Evolutionary conservation across 1,284 basidiomycete genomes (phyloP), one percentile per base, ranked within the genome.

Genomic region (Tylopilus orsonianus): DNA sequence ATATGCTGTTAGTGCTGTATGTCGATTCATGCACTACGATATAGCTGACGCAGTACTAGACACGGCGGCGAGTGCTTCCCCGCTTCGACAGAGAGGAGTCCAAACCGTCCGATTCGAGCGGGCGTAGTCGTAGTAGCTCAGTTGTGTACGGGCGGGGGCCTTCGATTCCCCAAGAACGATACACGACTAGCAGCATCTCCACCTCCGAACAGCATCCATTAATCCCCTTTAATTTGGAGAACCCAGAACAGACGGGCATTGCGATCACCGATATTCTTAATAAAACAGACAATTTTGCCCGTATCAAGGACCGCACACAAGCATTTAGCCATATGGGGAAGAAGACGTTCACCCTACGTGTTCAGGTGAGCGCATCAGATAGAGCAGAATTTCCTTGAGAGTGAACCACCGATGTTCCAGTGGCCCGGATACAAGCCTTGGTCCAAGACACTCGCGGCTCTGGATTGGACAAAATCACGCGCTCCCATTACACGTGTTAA

Each of bases 401-500:
- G 14, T 23, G 33, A 16, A 29, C 23, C 9, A 10, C 9, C 5
- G 32, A 16, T 14, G 9, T 29, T 33, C 37, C 32, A 67, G 65
- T 70, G 68, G 67, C 68, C 66, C 5, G 65, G 65, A 5, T 67
- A 67, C 30, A 42, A 22, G 36, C 23, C 51, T 6, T 69, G 55
- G 56, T 46, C 49, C 23, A 62, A 65, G 46, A 66, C 69, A 1
- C 52, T 70, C 22, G 53, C 62, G 8, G 55, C 67, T 1, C 35
- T 52, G 49, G 47, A 70, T 16, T 70, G 68, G 68, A 65, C 37
- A 6, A 67, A 55, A 30, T 12, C 4, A 1, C 66, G 66, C 7
- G 46, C 24, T 2, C 65, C 64, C 0, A 43, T 69, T 40, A 70
- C 68, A 0, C 69, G 72, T 23, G 55, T 64, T n/a, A 73, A 71